These are phyloP conservation scores for Pterulicium gracile DNA, from an alignment of 1,284 basidiomycete species.

Conservation along the genomic window DNA sequence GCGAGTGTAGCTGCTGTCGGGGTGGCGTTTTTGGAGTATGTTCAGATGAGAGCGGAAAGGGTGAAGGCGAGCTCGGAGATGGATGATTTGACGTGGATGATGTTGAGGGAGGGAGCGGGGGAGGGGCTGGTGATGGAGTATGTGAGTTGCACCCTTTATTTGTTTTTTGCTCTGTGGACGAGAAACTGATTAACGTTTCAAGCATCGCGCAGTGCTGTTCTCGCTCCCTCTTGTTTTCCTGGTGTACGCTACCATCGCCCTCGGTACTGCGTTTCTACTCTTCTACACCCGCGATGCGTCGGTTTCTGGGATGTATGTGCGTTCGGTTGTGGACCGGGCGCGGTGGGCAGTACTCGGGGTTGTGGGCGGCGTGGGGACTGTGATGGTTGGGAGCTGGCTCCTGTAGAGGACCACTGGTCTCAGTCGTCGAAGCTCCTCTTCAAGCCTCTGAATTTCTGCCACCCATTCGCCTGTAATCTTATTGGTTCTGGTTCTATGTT, in stretches of 20 bases:
- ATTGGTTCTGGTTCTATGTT: too few species aligned
- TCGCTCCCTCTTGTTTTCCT: conserved; percentile 68
- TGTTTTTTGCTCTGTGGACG: neutral
- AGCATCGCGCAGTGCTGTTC: conserved; percentile 53
- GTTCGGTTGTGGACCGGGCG: conserved; percentile 45
- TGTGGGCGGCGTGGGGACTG: conserved; percentile 49
- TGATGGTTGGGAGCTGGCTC: conserved; percentile 22
- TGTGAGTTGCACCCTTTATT: conserved; percentile 26
- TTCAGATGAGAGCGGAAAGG: conserved; percentile 56
- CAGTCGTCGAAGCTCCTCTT: too few species aligned
- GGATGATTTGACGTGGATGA: too few species aligned
- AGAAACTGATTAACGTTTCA: conserved; percentile 7
- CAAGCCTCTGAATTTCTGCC: too few species aligned
- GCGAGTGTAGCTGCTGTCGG: conserved; percentile 58
- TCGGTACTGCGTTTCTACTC: conserved; percentile 51
- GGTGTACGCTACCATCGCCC: conserved; percentile 54
- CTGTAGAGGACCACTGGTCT: too few species aligned
- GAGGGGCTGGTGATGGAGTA: conserved; percentile 50
- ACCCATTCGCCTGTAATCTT: too few species aligned
- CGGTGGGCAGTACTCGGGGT: conserved; percentile 53
- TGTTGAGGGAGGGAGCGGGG: conserved; percentile 27
- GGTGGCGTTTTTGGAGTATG: conserved; percentile 53
- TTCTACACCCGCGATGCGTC: conserved; percentile 49
- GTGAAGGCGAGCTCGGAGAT: too few species aligned
- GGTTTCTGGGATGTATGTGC: conserved; percentile 21